A percentile compares a stretch with the other conserved stretches of the same genome.
Conservation (phyloP, 192 early-diverging fungal genomes). For the Coemansia furcata region DNA sequence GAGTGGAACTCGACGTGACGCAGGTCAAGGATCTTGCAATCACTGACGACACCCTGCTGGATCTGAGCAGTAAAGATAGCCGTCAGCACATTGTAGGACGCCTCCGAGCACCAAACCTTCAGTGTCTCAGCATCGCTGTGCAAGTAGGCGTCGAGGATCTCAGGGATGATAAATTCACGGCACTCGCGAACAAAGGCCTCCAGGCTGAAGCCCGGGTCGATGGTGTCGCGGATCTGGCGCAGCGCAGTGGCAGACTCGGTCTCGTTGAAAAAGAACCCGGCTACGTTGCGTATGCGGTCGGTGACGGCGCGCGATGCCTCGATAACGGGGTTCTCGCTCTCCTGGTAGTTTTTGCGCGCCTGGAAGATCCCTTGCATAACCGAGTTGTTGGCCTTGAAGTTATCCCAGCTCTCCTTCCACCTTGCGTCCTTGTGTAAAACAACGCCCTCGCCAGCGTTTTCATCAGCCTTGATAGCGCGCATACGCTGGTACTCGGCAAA, state of each 20-base stretch:
- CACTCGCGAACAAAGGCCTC: conserved; percentile 90
- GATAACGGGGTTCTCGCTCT: conserved; percentile 85
- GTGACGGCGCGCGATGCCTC: conserved; percentile 71
- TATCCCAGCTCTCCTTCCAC: conserved; percentile 88
- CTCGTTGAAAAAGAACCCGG: conserved; percentile 85
- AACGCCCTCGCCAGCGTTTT: conserved; percentile 69
- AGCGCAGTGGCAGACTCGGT: conserved; percentile 92
- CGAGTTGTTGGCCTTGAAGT: conserved; percentile 85
- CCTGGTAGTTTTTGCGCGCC: conserved; percentile 76
- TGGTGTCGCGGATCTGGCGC: conserved; percentile 68
- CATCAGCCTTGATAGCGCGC: conserved; percentile 44
- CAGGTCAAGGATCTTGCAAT: conserved; percentile 93
- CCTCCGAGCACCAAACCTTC: conserved; percentile 93
- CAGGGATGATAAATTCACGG: conserved; percentile 89
- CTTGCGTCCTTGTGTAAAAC: conserved; percentile 84
- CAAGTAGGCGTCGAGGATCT: conserved; percentile 93
- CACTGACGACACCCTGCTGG: conserved; percentile 84
- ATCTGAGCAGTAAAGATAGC: conserved; percentile 81
- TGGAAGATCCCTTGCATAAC: conserved; percentile 82
- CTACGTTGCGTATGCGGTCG: conserved; percentile 72
- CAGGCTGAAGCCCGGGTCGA: conserved; percentile 84
- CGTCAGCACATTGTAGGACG: conserved; percentile 78
- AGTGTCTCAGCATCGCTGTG: conserved; percentile 80
- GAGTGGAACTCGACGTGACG: conserved; percentile 87
- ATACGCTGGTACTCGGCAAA: conserved; percentile 54